phyloP scores from a whole-genome alignment of 108 stramenopile species.

The Skeletonema marinoi region DNA sequence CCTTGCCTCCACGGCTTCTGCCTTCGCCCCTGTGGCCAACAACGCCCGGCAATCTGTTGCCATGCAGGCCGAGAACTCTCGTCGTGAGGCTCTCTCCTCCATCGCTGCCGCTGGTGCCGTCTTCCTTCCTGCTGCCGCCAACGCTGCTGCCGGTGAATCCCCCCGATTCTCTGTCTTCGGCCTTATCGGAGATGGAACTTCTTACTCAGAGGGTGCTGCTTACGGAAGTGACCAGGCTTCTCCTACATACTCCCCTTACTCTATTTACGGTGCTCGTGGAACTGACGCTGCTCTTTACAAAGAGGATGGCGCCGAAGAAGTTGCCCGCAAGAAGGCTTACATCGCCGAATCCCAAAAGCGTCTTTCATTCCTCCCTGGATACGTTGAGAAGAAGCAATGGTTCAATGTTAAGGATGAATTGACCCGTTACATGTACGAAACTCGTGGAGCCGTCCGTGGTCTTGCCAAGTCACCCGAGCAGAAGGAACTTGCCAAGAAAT shows the following conservation, averaged over 20 bases:
- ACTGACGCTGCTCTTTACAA: constrained; percentile 58
- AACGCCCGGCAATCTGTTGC: constrained; percentile 33
- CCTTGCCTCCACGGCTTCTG: constrained; percentile 74
- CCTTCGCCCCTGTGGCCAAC: constrained; percentile 61
- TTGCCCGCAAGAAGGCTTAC: constrained; percentile 81
- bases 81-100: constrained; percentile 73
- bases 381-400: constrained; percentile 84
- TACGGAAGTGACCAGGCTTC: constrained; percentile 81
- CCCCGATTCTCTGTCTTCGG: constrained; percentile 92
- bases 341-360: constrained; percentile 79
- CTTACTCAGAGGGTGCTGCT: constrained; percentile 88
- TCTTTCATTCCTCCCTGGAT: constrained; percentile 64
- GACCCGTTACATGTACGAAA: constrained; percentile 92
- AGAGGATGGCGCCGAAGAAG: constrained; percentile 43
- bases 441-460: constrained; percentile 76
- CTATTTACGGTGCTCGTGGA: constrained; percentile 66
- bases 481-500: constrained; percentile 68
- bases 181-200: constrained; percentile 79
- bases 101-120: constrained; percentile 80
- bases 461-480: constrained; percentile 69
- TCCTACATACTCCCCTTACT: constrained; percentile 81
- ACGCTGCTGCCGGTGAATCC: constrained; percentile 85
- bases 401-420: constrained; percentile 85
- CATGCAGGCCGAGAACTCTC: constrained; percentile 54
- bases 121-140: constrained; percentile 78